A percentile compares a stretch with the other conserved stretches of the same genome.
These are phyloP conservation scores for Trypanosomatidae sp. DNA, from an alignment of 208 protist species.

Conservation along the genomic window DNA sequence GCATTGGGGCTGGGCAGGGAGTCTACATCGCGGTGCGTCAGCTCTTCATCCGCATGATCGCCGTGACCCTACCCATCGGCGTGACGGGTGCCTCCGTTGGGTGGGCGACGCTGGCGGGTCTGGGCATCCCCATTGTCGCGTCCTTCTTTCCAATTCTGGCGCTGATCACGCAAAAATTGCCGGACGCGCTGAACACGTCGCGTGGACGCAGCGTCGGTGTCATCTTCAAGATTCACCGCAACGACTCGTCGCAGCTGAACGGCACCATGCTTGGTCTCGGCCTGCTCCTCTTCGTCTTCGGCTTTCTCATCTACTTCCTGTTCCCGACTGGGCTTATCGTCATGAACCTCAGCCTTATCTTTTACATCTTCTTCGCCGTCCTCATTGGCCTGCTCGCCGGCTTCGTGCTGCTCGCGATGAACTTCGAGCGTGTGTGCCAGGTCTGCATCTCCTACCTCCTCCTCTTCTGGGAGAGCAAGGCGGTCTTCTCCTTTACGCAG, in stretches of 20 bases:
- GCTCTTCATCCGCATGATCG: conserved; percentile 37
- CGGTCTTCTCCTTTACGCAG: conserved; percentile 62
- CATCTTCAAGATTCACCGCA: conserved; percentile 68
- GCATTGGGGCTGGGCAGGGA: conserved; percentile 64
- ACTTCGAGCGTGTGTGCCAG: conserved; percentile 89
- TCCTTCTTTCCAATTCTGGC: conserved; percentile 89
- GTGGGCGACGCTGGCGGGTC: conserved; percentile 73
- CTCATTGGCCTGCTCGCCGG: conserved; percentile 90
- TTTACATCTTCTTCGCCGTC: conserved; percentile 95
- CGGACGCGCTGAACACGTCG: conserved; percentile 86
- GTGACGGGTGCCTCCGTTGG: conserved; percentile 45
- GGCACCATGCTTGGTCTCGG: conserved; percentile 60
- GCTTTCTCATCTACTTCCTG: conserved; percentile 93
- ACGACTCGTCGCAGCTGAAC: conserved; percentile 21
- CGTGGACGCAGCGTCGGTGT: conserved; percentile 56
- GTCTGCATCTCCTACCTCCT: conserved; percentile 46
- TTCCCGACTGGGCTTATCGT: conserved; percentile 88
- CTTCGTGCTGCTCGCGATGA: conserved; percentile 86
- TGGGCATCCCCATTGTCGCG: conserved; percentile 85
- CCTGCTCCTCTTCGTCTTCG: conserved; percentile 53
- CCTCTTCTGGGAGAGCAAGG: conserved; percentile 89
- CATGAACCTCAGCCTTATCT: conserved; percentile 86
- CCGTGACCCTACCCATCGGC: conserved; percentile 32
- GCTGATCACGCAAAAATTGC: conserved; percentile 76
- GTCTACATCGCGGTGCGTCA: conserved; percentile 37